Percentiles rank a stretch among this genome's conserved stretches.
These are phyloP conservation scores for Pichia exigua DNA, from an alignment of 805 yeast species.

Conservation along the genomic window DNA sequence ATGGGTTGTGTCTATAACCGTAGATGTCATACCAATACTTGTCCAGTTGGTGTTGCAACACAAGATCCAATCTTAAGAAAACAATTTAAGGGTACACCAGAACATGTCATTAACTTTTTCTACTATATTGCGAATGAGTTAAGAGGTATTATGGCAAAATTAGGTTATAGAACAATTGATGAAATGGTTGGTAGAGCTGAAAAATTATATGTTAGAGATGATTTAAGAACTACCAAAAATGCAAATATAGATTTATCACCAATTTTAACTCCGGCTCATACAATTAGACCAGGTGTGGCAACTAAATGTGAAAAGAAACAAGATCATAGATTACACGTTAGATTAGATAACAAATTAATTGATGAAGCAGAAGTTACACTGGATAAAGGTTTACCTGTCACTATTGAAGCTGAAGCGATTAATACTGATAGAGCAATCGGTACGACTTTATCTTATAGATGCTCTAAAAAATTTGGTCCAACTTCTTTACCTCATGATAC, in stretches of 20 bases:
- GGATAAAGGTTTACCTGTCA: constrained; percentile 92
- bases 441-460: constrained; percentile 87
- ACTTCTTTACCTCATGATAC: constrained; percentile 93
- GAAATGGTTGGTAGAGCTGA: constrained; percentile 99
- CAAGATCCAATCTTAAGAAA: constrained; percentile 91
- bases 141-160: constrained; percentile 85
- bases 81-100: constrained; percentile 95
- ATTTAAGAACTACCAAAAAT: constrained; percentile 79
- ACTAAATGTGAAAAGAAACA: constrained; percentile 88
- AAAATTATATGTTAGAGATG: constrained; percentile 77
- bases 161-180: constrained; percentile 91
- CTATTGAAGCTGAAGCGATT: constrained; percentile 85
- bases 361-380: constrained; percentile 95
- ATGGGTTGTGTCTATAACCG: constrained; percentile 97
- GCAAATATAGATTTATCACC: constrained; percentile 89
- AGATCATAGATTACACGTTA: constrained; percentile 87
- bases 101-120: constrained; percentile 96
- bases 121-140: constrained; percentile 90
- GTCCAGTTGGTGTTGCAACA: constrained; percentile 98
- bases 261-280: constrained; percentile 92
- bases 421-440: constrained; percentile 97
- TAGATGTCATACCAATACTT: constrained; percentile 86
- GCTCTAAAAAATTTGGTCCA: constrained; percentile 90
- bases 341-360: constrained; percentile 90
- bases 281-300: constrained; percentile 93